Conservation (phyloP, 148 eudicot genomes). For the Limonium bicolor region DNA sequence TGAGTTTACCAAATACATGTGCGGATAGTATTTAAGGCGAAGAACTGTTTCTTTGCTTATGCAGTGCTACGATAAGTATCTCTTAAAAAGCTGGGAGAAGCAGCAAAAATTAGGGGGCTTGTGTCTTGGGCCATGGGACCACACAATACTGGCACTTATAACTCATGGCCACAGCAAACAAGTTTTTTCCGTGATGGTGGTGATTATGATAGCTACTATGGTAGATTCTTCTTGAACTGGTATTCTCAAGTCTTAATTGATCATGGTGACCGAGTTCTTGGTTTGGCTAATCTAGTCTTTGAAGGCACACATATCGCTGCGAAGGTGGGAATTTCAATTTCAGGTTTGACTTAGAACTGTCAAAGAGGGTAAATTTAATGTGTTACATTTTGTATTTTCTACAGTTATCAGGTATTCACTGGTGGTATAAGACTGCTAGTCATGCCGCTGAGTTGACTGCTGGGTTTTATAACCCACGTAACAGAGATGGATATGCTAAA, state of each 20-base stretch:
- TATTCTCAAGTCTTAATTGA: constrained; percentile 54
- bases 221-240: constrained; percentile 81
- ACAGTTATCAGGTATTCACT: constrained; percentile 86
- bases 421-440: constrained; percentile 96
- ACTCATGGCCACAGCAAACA: constrained; percentile 56
- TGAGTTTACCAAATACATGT: no score
- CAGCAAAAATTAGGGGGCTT: constrained; percentile 71
- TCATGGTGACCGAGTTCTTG: constrained; percentile 73
- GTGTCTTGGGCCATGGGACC: constrained; percentile 70
- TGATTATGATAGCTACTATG: constrained; percentile 74
- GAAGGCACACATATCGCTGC: constrained; percentile 63
- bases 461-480: constrained; percentile 63
- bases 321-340: constrained; percentile 37
- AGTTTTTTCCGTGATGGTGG: constrained; percentile 79
- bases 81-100: constrained; percentile 45
- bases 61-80: constrained; percentile 84
- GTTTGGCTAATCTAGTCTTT: constrained; percentile 64
- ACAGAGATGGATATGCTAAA: constrained; percentile 67
- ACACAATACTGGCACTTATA: constrained; percentile 70
- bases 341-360: no score
- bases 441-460: constrained; percentile 94
- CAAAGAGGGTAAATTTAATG: no score
- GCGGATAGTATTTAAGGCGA: no score
- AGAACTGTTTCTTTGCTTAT: constrained; percentile 1
- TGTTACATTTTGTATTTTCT: constrained; percentile 6